Evolutionary conservation across 2,329 filamentous ascomycete species (phyloP).

Genomic region (Reticulascus tulasneorum): DNA sequence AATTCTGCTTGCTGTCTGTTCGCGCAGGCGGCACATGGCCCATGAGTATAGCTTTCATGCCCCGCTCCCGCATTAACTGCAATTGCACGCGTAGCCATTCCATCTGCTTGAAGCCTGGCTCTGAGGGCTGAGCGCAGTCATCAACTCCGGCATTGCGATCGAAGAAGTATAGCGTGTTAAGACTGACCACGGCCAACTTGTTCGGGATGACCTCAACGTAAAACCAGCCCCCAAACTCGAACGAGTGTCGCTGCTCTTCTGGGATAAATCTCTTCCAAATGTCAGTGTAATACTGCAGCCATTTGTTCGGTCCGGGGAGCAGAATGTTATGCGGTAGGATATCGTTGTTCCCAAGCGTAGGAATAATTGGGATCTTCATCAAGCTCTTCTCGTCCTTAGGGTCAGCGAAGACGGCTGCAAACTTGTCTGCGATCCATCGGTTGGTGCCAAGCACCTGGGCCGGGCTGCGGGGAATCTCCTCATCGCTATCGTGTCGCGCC

Average conservation of each 20-base stretch:
- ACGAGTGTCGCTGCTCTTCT: slow-evolving; percentile 85
- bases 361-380: slow-evolving; percentile 74
- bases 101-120: slow-evolving; percentile 91
- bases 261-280: slow-evolving; percentile 89
- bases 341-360: slow-evolving; percentile 95
- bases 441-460: slow-evolving; percentile 78
- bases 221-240: slow-evolving; percentile 92
- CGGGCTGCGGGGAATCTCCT: slow-evolving; percentile 69
- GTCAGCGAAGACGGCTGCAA: slow-evolving; percentile 67
- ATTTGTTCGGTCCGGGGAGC: slow-evolving; percentile 76
- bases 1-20: slow-evolving; percentile 77
- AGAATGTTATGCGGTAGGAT: slow-evolving; percentile 97
- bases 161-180: slow-evolving; percentile 97
- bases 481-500: slow-evolving; percentile 84
- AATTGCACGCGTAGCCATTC: slow-evolving; percentile 94
- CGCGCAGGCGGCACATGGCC: slow-evolving; percentile 92
- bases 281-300: slow-evolving; percentile 71
- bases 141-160: slow-evolving; percentile 90
- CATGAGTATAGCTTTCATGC: slow-evolving; percentile 91
- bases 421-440: slow-evolving; percentile 68
- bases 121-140: slow-evolving; percentile 71
- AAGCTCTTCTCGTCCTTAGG: slow-evolving; percentile 48
- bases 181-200: slow-evolving; percentile 81
- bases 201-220: slow-evolving; percentile 86
- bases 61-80: slow-evolving; percentile 72